These are phyloP conservation scores for Solanum peruvianum DNA, from an alignment of 257 asterid genomes.

Conservation along the genomic window DNA sequence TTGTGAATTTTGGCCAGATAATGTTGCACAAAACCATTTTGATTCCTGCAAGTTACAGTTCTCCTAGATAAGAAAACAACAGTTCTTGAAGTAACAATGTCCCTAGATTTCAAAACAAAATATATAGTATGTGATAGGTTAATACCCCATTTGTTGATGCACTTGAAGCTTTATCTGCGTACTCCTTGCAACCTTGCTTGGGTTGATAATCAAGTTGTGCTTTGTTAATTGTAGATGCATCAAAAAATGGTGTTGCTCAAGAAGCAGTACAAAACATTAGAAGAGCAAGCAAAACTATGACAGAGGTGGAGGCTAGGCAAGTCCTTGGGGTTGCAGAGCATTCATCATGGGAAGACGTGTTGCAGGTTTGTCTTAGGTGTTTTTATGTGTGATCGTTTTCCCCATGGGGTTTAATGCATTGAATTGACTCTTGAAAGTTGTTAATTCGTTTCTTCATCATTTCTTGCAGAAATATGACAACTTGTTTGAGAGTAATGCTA, in stretches of 20 bases:
- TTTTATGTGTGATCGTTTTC: not conserved
- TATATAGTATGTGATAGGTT: not conserved
- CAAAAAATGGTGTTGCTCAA: constrained; percentile 68
- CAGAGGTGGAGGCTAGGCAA: constrained; percentile 72
- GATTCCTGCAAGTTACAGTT: not conserved
- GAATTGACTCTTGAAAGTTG: not conserved
- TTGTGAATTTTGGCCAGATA: not conserved
- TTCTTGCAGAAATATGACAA: constrained; percentile 42
- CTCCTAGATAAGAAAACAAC: not conserved
- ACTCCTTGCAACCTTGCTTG: not conserved
- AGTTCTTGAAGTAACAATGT: not conserved
- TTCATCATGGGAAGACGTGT: constrained; percentile 64
- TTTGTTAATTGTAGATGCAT: constrained; percentile 35
- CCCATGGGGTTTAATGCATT: not conserved
- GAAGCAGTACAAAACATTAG: constrained; percentile 50
- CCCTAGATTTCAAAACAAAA: not conserved
- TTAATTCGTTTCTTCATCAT: not conserved
- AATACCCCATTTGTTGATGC: not conserved
- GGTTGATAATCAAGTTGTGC: not conserved
- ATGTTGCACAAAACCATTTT: not conserved
- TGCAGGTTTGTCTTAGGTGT: constrained; percentile 27
- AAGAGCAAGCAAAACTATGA: constrained; percentile 49
- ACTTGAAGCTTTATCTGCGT: not conserved
- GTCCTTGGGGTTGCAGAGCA: constrained; percentile 61
- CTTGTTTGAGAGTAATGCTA: constrained; percentile 51